Conservation (phyloP, 2,329 filamentous ascomycete genomes). For the Alternaria arborescens region DNA sequence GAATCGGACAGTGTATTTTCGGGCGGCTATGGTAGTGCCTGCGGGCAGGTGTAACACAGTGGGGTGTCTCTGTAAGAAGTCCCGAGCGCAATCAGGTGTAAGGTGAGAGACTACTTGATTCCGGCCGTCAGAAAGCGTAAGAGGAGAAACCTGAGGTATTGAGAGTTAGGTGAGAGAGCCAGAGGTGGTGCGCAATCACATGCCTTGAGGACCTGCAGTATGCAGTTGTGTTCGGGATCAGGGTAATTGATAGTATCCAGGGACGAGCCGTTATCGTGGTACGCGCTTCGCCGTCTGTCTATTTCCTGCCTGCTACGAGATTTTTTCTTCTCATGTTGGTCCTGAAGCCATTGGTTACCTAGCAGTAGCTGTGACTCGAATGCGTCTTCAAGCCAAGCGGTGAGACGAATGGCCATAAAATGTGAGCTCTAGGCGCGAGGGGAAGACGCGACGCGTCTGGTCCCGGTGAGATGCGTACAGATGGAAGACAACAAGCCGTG, state of each 20-base stretch:
- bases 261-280: slow-evolving; percentile 47
- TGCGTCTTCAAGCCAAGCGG: slow-evolving; percentile 34
- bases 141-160: slow-evolving; percentile 22
- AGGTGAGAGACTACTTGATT: slow-evolving; percentile 29
- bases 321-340: slow-evolving; percentile 18
- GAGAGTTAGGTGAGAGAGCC: slow-evolving; percentile 5
- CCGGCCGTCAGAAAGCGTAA: slow-evolving; percentile 42
- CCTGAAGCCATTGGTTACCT: slow-evolving; percentile 34
- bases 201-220: slow-evolving; percentile 38
- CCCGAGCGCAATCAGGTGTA: slow-evolving; percentile 15
- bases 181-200: slow-evolving; percentile 1
- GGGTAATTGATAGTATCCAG: slow-evolving; percentile 36
- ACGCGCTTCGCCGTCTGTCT: slow-evolving; percentile 35
- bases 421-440: neutral
- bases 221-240: slow-evolving; percentile 12
- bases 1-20: slow-evolving; percentile 34
- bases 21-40: slow-evolving; percentile 27
- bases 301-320: slow-evolving; percentile 10
- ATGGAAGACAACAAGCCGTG: neutral
- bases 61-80: slow-evolving; percentile 18
- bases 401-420: slow-evolving; percentile 27
- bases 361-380: slow-evolving; percentile 32
- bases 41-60: neutral
- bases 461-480: neutral
- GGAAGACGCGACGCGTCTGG: slow-evolving; percentile 26